These are phyloP conservation scores for Dioscorea cayenensis DNA, from an alignment of 116 monocot genomes.

Conservation along the genomic window DNA sequence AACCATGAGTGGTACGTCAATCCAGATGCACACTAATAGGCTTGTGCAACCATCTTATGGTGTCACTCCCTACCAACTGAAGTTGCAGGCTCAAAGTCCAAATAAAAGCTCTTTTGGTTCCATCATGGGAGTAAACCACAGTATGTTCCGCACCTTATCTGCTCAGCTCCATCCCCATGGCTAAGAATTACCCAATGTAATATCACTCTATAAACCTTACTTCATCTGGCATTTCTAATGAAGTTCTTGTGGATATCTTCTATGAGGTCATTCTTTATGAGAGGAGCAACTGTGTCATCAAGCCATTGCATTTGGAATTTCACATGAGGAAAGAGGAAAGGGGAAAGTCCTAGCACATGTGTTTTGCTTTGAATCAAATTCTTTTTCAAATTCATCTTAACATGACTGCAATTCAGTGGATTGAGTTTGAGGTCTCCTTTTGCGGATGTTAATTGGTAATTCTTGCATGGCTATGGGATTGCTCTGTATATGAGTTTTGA, in stretches of 20 bases:
- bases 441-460: not conserved
- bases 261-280: not conserved
- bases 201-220: not conserved
- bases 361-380: not conserved
- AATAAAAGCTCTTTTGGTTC: slow-evolving; percentile 5
- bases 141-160: slow-evolving; percentile 13
- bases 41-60: slow-evolving; percentile 1
- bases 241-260: not conserved
- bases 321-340: not conserved
- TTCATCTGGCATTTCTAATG: not conserved
- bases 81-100: slow-evolving; percentile 11
- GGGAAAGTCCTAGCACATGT: not conserved
- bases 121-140: not conserved
- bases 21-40: not conserved
- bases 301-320: not conserved
- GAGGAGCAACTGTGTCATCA: not conserved
- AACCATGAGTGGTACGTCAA: slow-evolving; percentile 9
- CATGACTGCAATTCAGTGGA: not conserved
- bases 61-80: slow-evolving; percentile 4
- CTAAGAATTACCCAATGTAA: not conserved
- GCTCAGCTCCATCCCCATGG: slow-evolving; percentile 4
- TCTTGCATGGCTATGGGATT: not conserved
- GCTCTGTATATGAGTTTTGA: not conserved
- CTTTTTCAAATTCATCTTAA: not conserved
- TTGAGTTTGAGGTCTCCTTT: not conserved